phyloP scores from a whole-genome alignment of 305 asterid genomes.

The Lippia alba region DNA sequence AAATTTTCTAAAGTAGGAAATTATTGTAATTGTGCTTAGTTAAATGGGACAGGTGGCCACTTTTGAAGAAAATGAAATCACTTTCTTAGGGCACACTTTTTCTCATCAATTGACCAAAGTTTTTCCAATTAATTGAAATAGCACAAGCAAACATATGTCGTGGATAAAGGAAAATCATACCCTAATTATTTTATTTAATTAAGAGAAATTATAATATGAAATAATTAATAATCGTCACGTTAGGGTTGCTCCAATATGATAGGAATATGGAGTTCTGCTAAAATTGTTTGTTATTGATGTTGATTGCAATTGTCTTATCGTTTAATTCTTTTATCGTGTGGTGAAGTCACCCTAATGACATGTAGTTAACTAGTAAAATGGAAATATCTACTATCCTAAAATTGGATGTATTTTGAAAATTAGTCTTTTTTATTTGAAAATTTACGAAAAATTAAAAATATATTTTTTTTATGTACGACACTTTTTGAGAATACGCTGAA shows the following conservation, averaged over 20 bases:
- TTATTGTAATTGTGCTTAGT: not conserved
- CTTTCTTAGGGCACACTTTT: constrained; percentile 21
- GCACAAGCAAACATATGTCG: too few relatives aligned
- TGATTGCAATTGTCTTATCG: constrained; percentile 25
- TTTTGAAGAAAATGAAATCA: constrained; percentile 18
- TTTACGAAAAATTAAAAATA: not conserved
- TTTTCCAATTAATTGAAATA: not conserved
- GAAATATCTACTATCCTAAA: too few relatives aligned
- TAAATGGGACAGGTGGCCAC: constrained; percentile 29
- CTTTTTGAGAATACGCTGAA: not conserved
- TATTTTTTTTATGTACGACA: not conserved
- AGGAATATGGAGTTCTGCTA: constrained; percentile 24
- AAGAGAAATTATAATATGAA: not conserved
- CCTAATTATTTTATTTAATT: not conserved
- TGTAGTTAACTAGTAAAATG: not conserved
- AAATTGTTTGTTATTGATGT: constrained; percentile 24
- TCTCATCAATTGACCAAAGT: constrained; percentile 24
- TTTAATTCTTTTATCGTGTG: constrained; percentile 7
- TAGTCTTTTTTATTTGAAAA: not conserved
- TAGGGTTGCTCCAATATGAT: constrained; percentile 30
- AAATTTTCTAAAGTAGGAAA: too few relatives aligned
- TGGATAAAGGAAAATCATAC: not conserved
- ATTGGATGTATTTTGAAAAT: not conserved
- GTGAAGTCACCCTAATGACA: constrained; percentile 3
- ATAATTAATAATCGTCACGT: constrained; percentile 20